Evolutionary conservation across 148 eudicot species (phyloP).

Genomic region (Dysphania ambrosioides): DNA sequence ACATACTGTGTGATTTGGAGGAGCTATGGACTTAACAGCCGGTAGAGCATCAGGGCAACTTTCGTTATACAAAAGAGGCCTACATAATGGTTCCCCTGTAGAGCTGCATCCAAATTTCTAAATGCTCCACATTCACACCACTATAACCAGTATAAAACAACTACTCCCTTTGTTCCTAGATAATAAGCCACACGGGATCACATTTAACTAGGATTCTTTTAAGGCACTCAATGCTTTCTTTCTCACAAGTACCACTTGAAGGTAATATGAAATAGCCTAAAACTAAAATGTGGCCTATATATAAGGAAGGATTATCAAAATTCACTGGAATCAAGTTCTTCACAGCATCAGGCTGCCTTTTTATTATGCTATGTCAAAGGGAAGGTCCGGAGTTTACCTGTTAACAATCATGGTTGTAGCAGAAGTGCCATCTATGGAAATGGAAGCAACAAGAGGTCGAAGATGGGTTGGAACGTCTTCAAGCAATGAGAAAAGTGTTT

Average conservation of each 20-base stretch:
- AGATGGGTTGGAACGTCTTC: constrained; percentile 60
- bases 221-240: no score
- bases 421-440: constrained; percentile 92
- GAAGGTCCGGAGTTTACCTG: constrained; percentile 41
- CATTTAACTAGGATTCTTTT: no score
- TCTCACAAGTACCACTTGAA: no score
- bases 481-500: constrained; percentile 68
- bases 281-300: no score
- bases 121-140: constrained; percentile 9
- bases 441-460: constrained; percentile 58
- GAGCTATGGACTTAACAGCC: constrained; percentile 77
- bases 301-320: neutral
- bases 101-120: constrained; percentile 45
- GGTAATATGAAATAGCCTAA: no score
- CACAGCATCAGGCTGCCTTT: neutral
- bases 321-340: neutral
- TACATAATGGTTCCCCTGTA: constrained; percentile 76
- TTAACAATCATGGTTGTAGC: constrained; percentile 83
- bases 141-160: neutral
- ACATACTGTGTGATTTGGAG: constrained; percentile 89
- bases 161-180: neutral
- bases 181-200: neutral
- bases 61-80: constrained; percentile 78
- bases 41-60: constrained; percentile 86
- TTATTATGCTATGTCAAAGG: neutral